Conservation (phyloP, 2,329 filamentous ascomycete genomes). For the Boeremia exigua region DNA sequence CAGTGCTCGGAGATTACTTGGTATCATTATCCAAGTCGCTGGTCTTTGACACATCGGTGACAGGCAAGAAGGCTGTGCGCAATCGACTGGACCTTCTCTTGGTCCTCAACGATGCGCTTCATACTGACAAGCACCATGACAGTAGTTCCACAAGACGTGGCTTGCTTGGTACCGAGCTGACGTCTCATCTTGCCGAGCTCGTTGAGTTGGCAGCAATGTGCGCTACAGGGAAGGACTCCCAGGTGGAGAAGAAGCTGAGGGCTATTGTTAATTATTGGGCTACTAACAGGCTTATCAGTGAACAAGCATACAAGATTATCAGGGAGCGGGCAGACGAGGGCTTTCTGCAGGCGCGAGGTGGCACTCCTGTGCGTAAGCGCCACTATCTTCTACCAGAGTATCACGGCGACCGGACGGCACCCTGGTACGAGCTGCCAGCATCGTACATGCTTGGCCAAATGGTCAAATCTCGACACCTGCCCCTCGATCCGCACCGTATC, state of each 20-base stretch:
- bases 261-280: conserved; percentile 74
- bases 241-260: conserved; percentile 65
- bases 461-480: conserved; percentile 74
- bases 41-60: conserved; percentile 24
- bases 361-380: conserved; percentile 56
- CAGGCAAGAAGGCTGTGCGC: conserved; percentile 63
- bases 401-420: conserved; percentile 75
- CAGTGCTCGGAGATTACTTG: conserved; percentile 77
- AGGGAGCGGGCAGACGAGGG: conserved; percentile 61
- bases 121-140: conserved; percentile 48
- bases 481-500: conserved; percentile 75
- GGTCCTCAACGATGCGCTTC: conserved; percentile 77
- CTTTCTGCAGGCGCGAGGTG: conserved; percentile 41
- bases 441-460: conserved; percentile 82
- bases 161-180: conserved; percentile 48
- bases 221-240: conserved; percentile 65
- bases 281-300: conserved; percentile 67
- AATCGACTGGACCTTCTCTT: conserved; percentile 79
- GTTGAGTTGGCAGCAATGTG: conserved; percentile 62
- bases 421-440: conserved; percentile 84
- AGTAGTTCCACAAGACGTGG: conserved; percentile 13
- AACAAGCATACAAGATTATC: conserved; percentile 63
- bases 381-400: conserved; percentile 74
- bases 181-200: conserved; percentile 67
- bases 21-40: conserved; percentile 70